phyloP scores from a whole-genome alignment of 2,329 filamentous ascomycete genomes.

The Colletotrichum kahawae region DNA sequence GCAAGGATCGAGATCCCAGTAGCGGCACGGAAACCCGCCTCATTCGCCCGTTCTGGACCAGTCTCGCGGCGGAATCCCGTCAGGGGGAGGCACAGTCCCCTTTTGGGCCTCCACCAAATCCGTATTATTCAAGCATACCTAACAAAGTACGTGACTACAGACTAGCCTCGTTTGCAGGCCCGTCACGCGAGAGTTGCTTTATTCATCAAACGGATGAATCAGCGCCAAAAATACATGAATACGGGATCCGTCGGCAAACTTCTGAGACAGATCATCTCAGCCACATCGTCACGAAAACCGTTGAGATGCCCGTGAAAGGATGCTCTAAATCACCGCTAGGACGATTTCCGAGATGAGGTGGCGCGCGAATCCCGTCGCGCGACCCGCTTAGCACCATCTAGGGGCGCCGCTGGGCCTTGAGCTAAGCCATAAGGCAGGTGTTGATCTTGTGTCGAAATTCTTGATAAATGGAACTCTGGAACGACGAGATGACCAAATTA shows the following conservation, averaged over 20 bases:
- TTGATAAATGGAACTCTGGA: background rate
- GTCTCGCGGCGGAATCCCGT: background rate
- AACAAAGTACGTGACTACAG: background rate
- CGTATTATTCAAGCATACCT: background rate
- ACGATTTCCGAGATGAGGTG: slow-evolving; percentile 19
- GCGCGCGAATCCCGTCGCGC: slow-evolving; percentile 12
- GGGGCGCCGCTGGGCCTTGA: background rate
- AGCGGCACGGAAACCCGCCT: background rate
- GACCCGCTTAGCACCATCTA: background rate
- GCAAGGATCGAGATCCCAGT: background rate
- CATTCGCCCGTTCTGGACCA: slow-evolving; percentile 6
- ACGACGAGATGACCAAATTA: background rate
- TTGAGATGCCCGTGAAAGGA: background rate
- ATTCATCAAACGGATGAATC: background rate
- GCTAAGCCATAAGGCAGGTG: background rate
- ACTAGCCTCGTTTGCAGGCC: background rate
- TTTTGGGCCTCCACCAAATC: background rate
- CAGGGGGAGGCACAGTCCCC: background rate
- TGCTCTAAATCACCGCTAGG: slow-evolving; percentile 8
- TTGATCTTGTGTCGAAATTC: background rate
- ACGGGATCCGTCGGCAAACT: background rate
- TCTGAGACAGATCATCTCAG: slow-evolving; percentile 5
- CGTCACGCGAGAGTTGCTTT: background rate
- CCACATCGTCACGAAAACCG: slow-evolving; percentile 13
- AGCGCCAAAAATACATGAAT: background rate